phyloP scores from a whole-genome alignment of 768 basidiomycete genomes.

The Collybia sp. region DNA sequence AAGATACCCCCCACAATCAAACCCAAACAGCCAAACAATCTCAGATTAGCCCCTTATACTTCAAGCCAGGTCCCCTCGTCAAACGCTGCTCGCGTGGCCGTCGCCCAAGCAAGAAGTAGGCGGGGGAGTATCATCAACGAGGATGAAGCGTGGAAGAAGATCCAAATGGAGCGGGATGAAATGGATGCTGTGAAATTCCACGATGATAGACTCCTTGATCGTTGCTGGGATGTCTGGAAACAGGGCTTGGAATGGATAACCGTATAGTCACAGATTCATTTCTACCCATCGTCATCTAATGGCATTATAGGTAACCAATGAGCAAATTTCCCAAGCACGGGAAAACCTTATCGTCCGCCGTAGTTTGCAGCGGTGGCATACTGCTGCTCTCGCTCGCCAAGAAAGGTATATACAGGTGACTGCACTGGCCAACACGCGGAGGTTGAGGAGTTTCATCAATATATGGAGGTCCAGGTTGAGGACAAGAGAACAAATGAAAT shows the following conservation, averaged over 20 bases:
- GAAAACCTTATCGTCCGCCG: slow-evolving; percentile 59
- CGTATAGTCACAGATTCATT: slow-evolving; percentile 38
- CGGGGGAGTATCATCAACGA: slow-evolving; percentile 54
- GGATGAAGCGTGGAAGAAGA: slow-evolving; percentile 76
- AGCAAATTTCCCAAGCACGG: slow-evolving; percentile 66
- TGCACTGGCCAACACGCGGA: slow-evolving; percentile 37
- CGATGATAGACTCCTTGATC: slow-evolving; percentile 56
- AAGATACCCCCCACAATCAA: slow-evolving; percentile 16
- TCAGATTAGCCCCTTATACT: not conserved
- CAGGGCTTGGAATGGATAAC: slow-evolving; percentile 68
- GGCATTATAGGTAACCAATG: slow-evolving; percentile 56
- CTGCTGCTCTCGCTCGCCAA: slow-evolving; percentile 25
- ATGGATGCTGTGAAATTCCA: slow-evolving; percentile 67
- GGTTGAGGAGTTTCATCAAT: slow-evolving; percentile 34
- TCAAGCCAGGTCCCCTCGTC: slow-evolving; percentile 5
- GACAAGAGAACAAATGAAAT: slow-evolving; percentile 51
- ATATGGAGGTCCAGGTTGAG: slow-evolving; percentile 53
- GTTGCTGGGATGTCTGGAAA: slow-evolving; percentile 75
- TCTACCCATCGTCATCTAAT: not conserved
- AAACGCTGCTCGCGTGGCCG: slow-evolving; percentile 20
- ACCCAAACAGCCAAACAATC: slow-evolving; percentile 13
- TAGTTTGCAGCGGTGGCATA: slow-evolving; percentile 59
- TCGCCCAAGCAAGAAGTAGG: slow-evolving; percentile 31
- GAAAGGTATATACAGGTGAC: slow-evolving; percentile 40
- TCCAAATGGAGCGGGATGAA: slow-evolving; percentile 66